These are phyloP conservation scores for Phaeosphaeriaceae sp. DNA, from an alignment of 2,329 filamentous ascomycete species.

Conservation along the genomic window DNA sequence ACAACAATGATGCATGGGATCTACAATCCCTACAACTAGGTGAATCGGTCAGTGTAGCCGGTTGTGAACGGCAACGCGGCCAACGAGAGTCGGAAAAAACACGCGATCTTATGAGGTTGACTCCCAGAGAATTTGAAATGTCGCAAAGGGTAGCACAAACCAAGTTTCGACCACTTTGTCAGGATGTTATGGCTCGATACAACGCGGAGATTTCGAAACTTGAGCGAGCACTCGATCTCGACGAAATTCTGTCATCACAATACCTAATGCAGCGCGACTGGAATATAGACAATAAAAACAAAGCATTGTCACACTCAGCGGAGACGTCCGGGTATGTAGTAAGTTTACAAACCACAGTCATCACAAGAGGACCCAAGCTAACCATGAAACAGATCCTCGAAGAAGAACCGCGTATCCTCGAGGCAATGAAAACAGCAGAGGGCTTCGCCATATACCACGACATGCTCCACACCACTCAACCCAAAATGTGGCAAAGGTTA, in stretches of 20 bases:
- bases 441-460: conserved; percentile 4
- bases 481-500: background rate
- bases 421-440: background rate
- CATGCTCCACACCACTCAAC: background rate
- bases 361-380: background rate
- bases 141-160: background rate
- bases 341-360: background rate
- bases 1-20: background rate
- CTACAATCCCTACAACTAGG: conserved; percentile 3
- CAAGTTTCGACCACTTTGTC: background rate
- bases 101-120: background rate
- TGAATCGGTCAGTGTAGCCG: conserved; percentile 6
- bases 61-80: background rate
- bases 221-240: background rate
- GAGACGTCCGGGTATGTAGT: background rate
- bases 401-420: background rate
- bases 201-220: background rate
- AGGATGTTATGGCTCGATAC: background rate
- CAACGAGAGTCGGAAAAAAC: background rate
- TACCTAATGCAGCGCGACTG: background rate
- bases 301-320: background rate
- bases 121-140: background rate
- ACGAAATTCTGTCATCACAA: background rate
- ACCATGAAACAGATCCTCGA: background rate
- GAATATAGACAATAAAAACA: background rate